These are phyloP conservation scores for Cryptomeria japonica DNA, from an alignment of 75 land plant species.

Conservation along the genomic window DNA sequence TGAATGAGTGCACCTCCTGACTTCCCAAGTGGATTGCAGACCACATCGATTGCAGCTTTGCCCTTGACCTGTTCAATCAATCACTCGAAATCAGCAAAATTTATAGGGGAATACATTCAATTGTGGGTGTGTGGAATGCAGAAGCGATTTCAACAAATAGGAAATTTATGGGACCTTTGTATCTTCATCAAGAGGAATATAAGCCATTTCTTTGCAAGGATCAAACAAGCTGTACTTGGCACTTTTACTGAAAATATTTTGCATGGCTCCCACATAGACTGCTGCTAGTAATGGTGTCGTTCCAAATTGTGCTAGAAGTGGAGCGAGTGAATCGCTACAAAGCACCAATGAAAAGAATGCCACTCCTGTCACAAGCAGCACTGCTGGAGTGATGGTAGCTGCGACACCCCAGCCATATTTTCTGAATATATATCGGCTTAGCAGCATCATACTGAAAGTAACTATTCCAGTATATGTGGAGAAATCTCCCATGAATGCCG, in stretches of 20 bases:
- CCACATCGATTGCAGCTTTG: slow-evolving; percentile 61
- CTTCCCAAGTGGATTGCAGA: slow-evolving; percentile 60
- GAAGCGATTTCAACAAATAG: background rate
- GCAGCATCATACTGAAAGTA: slow-evolving; percentile 57
- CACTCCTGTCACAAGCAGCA: slow-evolving; percentile 49
- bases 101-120: background rate
- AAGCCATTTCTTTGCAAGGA: slow-evolving; percentile 63
- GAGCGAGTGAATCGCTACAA: slow-evolving; percentile 53
- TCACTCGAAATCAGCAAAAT: background rate
- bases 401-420: slow-evolving; percentile 65
- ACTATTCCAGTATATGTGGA: slow-evolving; percentile 53
- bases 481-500: slow-evolving; percentile 59
- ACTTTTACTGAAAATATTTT: slow-evolving; percentile 52
- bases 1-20: slow-evolving; percentile 62
- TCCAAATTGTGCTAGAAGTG: slow-evolving; percentile 37
- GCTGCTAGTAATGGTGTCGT: slow-evolving; percentile 54
- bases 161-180: slow-evolving; percentile 33
- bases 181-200: slow-evolving; percentile 57
- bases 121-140: background rate
- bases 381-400: slow-evolving; percentile 50
- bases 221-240: slow-evolving; percentile 48
- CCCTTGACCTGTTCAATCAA: slow-evolving; percentile 49
- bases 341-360: slow-evolving; percentile 52
- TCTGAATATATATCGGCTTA: slow-evolving; percentile 48
- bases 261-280: slow-evolving; percentile 56